Evolutionary conservation across 495 filamentous ascomycete genomes (phyloP), one percentile per base, ranked within the genome.

Genomic region (Neurospora cerealis): DNA sequence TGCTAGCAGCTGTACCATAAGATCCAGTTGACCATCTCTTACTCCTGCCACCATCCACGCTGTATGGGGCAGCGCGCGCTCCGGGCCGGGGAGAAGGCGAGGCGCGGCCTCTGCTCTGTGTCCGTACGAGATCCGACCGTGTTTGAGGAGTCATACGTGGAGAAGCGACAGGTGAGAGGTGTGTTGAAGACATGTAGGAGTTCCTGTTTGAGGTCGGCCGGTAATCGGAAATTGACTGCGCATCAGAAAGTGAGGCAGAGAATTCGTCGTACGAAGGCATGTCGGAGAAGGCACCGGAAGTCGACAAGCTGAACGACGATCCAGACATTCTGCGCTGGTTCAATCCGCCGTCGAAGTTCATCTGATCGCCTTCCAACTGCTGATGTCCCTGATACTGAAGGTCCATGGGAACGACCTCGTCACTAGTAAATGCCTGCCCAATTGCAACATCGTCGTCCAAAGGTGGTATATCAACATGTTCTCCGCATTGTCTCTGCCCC

Each of bases 1-100:
- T 82, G 74, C 83, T 86, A 19, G 83, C 81, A 32, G 84, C 78
- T 4, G 87, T 84, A n/a, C 82, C 86, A 78, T 86, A 91, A 21
- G 88, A 91, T 28, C 89, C 91, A 15, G 90, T 92, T 32, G 90
- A 92, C 91, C 91, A 93, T 74, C 91, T 83, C 83, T 92, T 92
- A 78, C 86, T 90, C 72, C 89, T 84, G 48, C 84, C 84, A 46
- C 83, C 83, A 40, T 90, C 89, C 72, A 90, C 84, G 28, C 81
- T 87, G 77, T 93, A 92, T 24, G 91, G 90, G 36, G 86, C 88
- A 40, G 89, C 85, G 74, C 91, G 87, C 80, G 90, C 85, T 66
- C 84, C 87, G 69, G 87, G 87, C 71, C 90, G 86, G 73, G 91
- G 88, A 38, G 90, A 91, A 69, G 91, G 89, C 60, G 90, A 92